Evolutionary conservation across 768 basidiomycete species (phyloP), one percentile per base, ranked within the genome.

Genomic region (Psilocybe subaeruginosa): DNA sequence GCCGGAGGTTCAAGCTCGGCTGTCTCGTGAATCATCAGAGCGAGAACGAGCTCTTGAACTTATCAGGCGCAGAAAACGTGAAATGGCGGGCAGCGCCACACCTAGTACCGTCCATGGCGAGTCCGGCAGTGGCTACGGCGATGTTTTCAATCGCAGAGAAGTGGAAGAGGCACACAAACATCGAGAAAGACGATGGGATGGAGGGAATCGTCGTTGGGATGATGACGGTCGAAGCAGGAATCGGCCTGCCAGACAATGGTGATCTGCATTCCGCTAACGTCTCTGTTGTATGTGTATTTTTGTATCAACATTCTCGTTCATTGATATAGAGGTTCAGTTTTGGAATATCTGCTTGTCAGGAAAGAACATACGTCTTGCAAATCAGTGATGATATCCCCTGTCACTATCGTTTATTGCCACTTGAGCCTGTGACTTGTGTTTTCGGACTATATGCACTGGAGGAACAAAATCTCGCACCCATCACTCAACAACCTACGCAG

Each of bases 31-130:
- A 73, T 85, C 86, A 0, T 83, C 87, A 0, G 92, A 93, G 71
- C 84, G 91, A 3, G 83, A 88, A 66, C 86, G 92, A 0, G 91
- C 92, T 0, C 74, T 85, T n/a, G 90, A 82, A 7, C 85, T 93
- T 30, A 86, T 92, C 19, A 78, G 78, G 56, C 79, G 88, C 43
- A 90, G 85, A 75, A 83, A 85, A 67, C 80, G 85, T 1, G 89
- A 92, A 72, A 72, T 80, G 74, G 80, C 77, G 33, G 88, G 87
- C 2, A 86, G 81, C 59, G 83, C 82, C 61, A 93, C 92, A 0
- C 92, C 91, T 0, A 89, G 86, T 64, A 91, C 88, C 0, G 85
- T 90, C 3, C 80, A 77, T 50, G 83, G 82, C 2, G 83, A 75
- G 33, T 68, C 77, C 2, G 73, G 68, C 33, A 61, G 68, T 4